These are phyloP conservation scores for Xylaria sp. DNA, from an alignment of 2,329 filamentous ascomycete species.

Conservation along the genomic window DNA sequence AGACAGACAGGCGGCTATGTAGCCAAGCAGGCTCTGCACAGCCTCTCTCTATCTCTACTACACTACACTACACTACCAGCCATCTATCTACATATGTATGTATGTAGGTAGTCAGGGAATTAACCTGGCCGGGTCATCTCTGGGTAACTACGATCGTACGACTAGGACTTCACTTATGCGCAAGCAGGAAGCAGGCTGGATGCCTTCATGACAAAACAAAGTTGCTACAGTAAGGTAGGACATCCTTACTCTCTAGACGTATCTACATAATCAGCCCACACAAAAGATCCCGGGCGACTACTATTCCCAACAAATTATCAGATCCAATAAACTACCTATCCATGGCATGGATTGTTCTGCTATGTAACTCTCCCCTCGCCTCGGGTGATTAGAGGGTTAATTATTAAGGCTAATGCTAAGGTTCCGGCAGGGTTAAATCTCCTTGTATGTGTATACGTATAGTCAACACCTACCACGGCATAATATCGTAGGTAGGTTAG, in stretches of 20 bases:
- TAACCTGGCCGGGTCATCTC: neutral
- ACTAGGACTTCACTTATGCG: neutral
- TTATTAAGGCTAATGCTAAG: neutral
- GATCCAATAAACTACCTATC: neutral
- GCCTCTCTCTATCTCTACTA: neutral
- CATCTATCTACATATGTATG: neutral
- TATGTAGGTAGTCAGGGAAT: neutral
- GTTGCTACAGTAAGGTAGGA: neutral
- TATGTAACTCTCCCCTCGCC: neutral
- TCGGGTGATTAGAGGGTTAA: neutral
- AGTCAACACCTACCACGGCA: neutral
- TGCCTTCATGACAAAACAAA: neutral
- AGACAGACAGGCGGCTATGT: neutral
- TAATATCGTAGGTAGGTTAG: neutral
- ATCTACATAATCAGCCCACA: neutral
- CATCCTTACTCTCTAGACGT: neutral
- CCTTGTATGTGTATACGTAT: neutral
- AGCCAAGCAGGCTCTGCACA: neutral
- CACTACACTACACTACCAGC: neutral
- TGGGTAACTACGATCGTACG: neutral
- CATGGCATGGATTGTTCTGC: no score
- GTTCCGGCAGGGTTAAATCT: neutral
- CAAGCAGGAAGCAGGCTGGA: neutral
- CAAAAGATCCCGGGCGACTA: neutral
- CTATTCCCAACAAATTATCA: neutral